A percentile compares a stretch with the other conserved stretches of the same genome.
phyloP scores from a whole-genome alignment of 2,329 filamentous ascomycete genomes.

The Pseudogymnoascus sp. region DNA sequence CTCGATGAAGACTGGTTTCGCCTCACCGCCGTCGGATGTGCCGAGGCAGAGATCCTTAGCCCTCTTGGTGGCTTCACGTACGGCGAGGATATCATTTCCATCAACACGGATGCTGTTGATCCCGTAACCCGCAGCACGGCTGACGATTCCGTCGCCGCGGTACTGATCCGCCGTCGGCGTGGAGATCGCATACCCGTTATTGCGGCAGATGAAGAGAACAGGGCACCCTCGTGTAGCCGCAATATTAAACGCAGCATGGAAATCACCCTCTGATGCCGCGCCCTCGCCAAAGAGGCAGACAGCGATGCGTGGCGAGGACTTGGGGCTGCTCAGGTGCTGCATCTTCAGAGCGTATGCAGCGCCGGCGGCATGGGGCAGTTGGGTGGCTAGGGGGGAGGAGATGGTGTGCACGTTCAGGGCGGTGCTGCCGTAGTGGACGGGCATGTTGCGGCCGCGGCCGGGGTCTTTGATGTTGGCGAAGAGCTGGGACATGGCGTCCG shows the following conservation, averaged over 20 bases:
- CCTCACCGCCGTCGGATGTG: slow-evolving; percentile 19
- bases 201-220: slow-evolving; percentile 82
- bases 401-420: slow-evolving; percentile 87
- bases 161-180: slow-evolving; percentile 88
- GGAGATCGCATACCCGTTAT: slow-evolving; percentile 87
- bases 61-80: slow-evolving; percentile 67
- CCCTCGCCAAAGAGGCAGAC: slow-evolving; percentile 88
- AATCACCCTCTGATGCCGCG: slow-evolving; percentile 83
- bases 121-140: slow-evolving; percentile 80
- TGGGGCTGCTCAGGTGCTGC: slow-evolving; percentile 64
- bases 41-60: slow-evolving; percentile 68
- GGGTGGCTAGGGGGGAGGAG: slow-evolving; percentile 76
- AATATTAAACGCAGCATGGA: slow-evolving; percentile 85
- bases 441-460: slow-evolving; percentile 88
- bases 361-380: slow-evolving; percentile 80
- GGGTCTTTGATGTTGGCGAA: slow-evolving; percentile 79
- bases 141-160: slow-evolving; percentile 82
- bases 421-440: slow-evolving; percentile 84
- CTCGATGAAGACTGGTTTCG: slow-evolving; percentile 74
- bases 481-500: slow-evolving; percentile 90
- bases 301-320: slow-evolving; percentile 57
- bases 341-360: slow-evolving; percentile 84
- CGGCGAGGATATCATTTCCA: slow-evolving; percentile 89
- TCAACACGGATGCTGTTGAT: slow-evolving; percentile 89
- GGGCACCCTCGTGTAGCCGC: slow-evolving; percentile 83